A percentile compares a stretch with the other conserved stretches of the same genome.
Conservation (phyloP, 805 yeast genomes). For the Tanozyma kutaoensis region DNA sequence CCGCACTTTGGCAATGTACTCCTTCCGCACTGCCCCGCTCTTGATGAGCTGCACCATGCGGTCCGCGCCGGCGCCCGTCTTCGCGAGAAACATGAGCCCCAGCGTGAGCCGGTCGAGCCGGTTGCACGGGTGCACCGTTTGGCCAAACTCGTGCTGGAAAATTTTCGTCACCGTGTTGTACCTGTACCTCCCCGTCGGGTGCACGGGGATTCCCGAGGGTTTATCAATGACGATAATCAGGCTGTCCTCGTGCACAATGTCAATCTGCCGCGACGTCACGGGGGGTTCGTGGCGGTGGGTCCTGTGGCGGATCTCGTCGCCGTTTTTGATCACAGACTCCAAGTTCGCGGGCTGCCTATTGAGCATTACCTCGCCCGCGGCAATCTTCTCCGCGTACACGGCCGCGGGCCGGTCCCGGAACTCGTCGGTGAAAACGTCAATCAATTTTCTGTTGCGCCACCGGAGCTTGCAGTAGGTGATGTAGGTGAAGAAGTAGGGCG, state of each 20-base stretch:
- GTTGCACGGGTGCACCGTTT: constrained; percentile 66
- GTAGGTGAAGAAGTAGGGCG: constrained; percentile 83
- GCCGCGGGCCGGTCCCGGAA: constrained; percentile 66
- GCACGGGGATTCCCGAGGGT: constrained; percentile 92
- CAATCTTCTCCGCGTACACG: constrained; percentile 41
- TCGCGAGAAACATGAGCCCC: constrained; percentile 87
- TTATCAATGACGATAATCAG: constrained; percentile 76
- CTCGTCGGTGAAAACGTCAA: constrained; percentile 75
- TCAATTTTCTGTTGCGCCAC: constrained; percentile 75
- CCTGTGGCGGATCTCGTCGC: constrained; percentile 69
- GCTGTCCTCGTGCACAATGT: constrained; percentile 62
- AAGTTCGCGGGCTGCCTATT: constrained; percentile 51
- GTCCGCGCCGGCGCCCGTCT: constrained; percentile 68
- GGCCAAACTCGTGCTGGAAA: constrained; percentile 55
- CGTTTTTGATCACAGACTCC: constrained; percentile 61
- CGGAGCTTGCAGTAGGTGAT: constrained; percentile 82
- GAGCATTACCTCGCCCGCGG: constrained; percentile 59
- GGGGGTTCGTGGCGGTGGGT: constrained; percentile 89
- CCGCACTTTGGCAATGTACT: constrained; percentile 75
- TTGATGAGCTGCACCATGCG: constrained; percentile 56
- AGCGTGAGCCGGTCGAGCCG: constrained; percentile 84
- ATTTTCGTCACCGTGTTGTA: constrained; percentile 67
- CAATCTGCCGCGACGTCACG: constrained; percentile 45
- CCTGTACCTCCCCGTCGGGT: constrained; percentile 83
- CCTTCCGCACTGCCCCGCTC: constrained; percentile 64